Conservation (phyloP, 352 stramenopile species). For the Saprolegnia diclina region DNA sequence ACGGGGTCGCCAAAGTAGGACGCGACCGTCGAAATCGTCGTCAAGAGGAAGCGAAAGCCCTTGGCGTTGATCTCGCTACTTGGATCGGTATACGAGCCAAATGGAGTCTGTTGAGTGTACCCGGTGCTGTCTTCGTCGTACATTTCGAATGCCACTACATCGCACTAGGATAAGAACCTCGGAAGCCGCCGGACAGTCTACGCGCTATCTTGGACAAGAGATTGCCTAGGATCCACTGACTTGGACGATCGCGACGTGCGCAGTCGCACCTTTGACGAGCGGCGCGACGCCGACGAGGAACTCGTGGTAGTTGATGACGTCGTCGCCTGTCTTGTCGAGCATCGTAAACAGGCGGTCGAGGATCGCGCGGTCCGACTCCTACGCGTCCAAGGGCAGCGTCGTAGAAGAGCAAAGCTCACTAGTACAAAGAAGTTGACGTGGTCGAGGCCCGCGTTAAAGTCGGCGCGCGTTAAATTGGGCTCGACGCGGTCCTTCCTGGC, state of each 20-base stretch:
- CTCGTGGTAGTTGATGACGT: slow-evolving; percentile 38
- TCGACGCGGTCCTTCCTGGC: slow-evolving; percentile 29
- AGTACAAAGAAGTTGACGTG: slow-evolving; percentile 35
- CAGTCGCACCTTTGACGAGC: slow-evolving; percentile 34
- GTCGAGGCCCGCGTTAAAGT: slow-evolving; percentile 43
- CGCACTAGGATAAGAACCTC: slow-evolving; percentile 19
- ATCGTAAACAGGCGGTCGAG: slow-evolving; percentile 54
- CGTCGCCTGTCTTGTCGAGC: slow-evolving; percentile 54
- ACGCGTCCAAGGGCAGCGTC: background rate
- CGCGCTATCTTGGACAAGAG: slow-evolving; percentile 41
- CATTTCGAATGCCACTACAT: slow-evolving; percentile 29
- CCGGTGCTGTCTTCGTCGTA: slow-evolving; percentile 27
- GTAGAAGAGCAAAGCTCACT: background rate
- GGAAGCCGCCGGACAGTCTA: slow-evolving; percentile 25
- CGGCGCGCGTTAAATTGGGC: slow-evolving; percentile 35
- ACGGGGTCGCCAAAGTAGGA: slow-evolving; percentile 55
- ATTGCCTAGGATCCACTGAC: slow-evolving; percentile 29
- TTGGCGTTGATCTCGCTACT: slow-evolving; percentile 28
- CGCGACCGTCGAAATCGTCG: slow-evolving; percentile 38
- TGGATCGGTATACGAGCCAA: too few species aligned
- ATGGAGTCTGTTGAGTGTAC: too few species aligned
- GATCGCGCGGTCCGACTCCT: slow-evolving; percentile 41
- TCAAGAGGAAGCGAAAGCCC: slow-evolving; percentile 42
- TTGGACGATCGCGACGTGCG: too few species aligned
- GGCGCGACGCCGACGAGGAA: slow-evolving; percentile 42